Evolutionary conservation across 192 early-diverging fungal genomes (phyloP).

Genomic region (Dimargaris cristalligena): DNA sequence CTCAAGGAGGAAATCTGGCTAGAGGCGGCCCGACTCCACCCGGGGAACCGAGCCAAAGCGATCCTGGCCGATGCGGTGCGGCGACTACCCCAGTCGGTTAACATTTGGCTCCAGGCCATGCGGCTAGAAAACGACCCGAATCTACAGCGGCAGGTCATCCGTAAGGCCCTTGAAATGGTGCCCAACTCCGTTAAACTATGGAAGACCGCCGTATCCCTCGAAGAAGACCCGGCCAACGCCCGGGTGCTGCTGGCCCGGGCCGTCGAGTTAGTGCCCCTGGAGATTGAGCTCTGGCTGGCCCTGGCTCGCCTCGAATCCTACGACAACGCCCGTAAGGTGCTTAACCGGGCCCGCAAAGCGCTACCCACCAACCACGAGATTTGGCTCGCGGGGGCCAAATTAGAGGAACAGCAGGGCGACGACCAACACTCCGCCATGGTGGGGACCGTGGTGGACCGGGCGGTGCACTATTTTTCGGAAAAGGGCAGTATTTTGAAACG

Average conservation of each 20-base stretch:
- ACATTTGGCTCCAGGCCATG: conserved; percentile 80
- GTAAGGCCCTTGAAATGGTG: conserved; percentile 83
- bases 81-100: conserved; percentile 78
- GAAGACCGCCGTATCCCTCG: conserved; percentile 80
- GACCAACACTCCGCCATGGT: conserved; percentile 40
- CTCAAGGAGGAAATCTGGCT: conserved; percentile 94
- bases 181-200: conserved; percentile 84
- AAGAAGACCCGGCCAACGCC: conserved; percentile 86
- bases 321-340: conserved; percentile 69
- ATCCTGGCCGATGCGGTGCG: conserved; percentile 83
- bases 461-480: conserved; percentile 44
- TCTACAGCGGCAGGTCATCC: conserved; percentile 63
- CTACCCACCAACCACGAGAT: conserved; percentile 85
- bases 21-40: conserved; percentile 83
- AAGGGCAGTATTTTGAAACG: conserved; percentile 53
- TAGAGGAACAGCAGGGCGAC: conserved; percentile 65
- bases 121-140: conserved; percentile 65
- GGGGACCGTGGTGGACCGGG: conserved; percentile 48
- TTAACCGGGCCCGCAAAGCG: conserved; percentile 72
- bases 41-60: conserved; percentile 62
- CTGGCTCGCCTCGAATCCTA: conserved; percentile 82
- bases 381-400: conserved; percentile 84
- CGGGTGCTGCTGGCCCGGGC: conserved; percentile 79
- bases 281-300: conserved; percentile 90
- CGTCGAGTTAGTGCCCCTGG: conserved; percentile 79